Base-by-base conservation (phyloP, 306 rosid genomes). In the Sphenostylis stenocarpa region DNA sequence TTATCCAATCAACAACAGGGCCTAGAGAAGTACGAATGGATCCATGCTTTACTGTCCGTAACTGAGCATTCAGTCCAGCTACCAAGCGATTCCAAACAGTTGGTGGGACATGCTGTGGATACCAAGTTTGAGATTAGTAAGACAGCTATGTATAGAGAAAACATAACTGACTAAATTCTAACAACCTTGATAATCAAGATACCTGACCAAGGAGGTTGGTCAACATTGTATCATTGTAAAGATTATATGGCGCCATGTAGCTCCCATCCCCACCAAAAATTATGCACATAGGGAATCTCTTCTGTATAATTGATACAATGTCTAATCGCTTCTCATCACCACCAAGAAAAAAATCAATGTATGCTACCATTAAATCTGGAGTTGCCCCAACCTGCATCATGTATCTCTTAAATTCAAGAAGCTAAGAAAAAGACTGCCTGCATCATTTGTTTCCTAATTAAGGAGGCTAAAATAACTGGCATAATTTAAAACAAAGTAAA, bases 141-240 rank as follows among this genome's bases (percentile, higher is more conserved):
- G 75, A 79, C 49, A 63, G 84, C 53, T 12, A 76, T 41, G 49
- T 48, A 48, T 23, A 72, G 44, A 73, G 72, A 73, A 45, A 77
- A 69, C 77, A 51, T 13, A 76, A 55, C 15, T 16, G 79, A 73
- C 62, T 67, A 48, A 61, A 82, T 67, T 34, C 65, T 61, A 55
- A 71, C 41, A 70, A 49, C 34, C 53, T 58, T 43, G 39, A 78
- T 41, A 84, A 69, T 69, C 62, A 51, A 67, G 81, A 75, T 56
- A 94, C 98, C 98, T 95, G 98, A 77, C 96, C 97, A 66, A 95
- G 88, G 77, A 95, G 97, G 76, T 92, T 95, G 83, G 96, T 92
- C 91, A 95, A 82, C 82, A 95, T 78, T 15, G 93, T 75, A 84
- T 95, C 98, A 83, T 86, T 92, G 80, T 95, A 92, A 82, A 95